Evolutionary conservation across 192 early-diverging fungal genomes (phyloP).

Genomic region (Diversispora epigaea): DNA sequence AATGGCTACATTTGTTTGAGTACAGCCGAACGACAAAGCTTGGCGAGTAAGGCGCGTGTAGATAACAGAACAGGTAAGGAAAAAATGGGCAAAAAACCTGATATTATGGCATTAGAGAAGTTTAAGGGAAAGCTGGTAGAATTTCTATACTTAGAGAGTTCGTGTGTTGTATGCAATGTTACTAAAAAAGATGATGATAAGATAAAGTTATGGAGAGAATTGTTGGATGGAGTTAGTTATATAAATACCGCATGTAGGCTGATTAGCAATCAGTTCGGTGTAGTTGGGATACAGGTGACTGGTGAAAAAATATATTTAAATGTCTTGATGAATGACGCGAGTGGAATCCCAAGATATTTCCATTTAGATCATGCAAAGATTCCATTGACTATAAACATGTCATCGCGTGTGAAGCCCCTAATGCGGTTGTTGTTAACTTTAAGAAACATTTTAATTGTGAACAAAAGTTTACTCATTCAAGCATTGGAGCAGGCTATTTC

Average conservation of each 20-base stretch:
- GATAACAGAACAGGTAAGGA: constrained; percentile 6
- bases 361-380: not conserved
- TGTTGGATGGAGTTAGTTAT: not conserved
- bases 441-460: constrained; percentile 16
- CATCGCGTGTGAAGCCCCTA: not conserved
- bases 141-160: not conserved
- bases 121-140: not conserved
- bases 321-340: not conserved
- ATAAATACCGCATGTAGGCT: not conserved
- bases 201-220: constrained; percentile 2
- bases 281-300: not conserved
- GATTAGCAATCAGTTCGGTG: not conserved
- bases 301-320: not conserved
- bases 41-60: not conserved
- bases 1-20: constrained; percentile 12
- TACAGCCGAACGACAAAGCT: constrained; percentile 20
- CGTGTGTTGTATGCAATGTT: not conserved
- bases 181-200: not conserved
- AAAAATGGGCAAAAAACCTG: constrained; percentile 21
- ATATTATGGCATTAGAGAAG: constrained; percentile 15
- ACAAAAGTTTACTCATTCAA: constrained; percentile 10
- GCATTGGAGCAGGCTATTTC: constrained; percentile 1
- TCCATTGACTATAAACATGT: not conserved
- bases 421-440: not conserved
- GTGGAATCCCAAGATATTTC: not conserved